phyloP scores from a whole-genome alignment of 2,329 filamentous ascomycete species.

The Fusarium ambrosium region DNA sequence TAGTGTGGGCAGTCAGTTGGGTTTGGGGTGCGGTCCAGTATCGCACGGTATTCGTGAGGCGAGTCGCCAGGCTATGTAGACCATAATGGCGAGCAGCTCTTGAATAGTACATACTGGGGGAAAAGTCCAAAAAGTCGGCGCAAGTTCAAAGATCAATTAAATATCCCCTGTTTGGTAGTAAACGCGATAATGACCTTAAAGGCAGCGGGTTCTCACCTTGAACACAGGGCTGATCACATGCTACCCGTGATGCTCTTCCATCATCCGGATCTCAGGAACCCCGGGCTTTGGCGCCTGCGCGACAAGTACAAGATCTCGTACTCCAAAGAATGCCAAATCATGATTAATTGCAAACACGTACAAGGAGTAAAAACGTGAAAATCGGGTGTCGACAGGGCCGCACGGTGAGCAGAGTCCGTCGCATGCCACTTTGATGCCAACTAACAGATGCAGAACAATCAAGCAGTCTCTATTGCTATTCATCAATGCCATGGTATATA shows the following conservation, averaged over 20 bases:
- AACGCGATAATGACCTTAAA: background rate
- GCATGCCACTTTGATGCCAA: background rate
- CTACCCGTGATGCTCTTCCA: background rate
- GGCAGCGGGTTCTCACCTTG: background rate
- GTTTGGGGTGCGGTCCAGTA: background rate
- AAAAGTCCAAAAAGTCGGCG: rapidly evolving
- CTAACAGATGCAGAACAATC: background rate
- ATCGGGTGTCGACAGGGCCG: background rate
- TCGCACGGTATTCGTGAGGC: background rate
- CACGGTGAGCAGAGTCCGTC: background rate
- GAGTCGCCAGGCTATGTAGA: background rate
- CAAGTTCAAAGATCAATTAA: background rate
- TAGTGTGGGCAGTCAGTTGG: too few relatives aligned
- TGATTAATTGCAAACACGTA: background rate
- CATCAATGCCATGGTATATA: constrained; percentile 7
- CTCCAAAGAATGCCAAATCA: background rate
- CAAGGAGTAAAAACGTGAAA: background rate
- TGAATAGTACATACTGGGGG: too few relatives aligned
- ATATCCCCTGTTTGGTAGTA: background rate
- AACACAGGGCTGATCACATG: background rate
- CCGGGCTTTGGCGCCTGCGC: background rate
- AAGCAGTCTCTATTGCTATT: constrained; percentile 7
- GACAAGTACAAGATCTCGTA: background rate
- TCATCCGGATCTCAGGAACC: background rate
- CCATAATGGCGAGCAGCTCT: background rate